Conservation (phyloP, 1,139 yeast species). For the Hemisphaericaspora lyxosophila region DNA sequence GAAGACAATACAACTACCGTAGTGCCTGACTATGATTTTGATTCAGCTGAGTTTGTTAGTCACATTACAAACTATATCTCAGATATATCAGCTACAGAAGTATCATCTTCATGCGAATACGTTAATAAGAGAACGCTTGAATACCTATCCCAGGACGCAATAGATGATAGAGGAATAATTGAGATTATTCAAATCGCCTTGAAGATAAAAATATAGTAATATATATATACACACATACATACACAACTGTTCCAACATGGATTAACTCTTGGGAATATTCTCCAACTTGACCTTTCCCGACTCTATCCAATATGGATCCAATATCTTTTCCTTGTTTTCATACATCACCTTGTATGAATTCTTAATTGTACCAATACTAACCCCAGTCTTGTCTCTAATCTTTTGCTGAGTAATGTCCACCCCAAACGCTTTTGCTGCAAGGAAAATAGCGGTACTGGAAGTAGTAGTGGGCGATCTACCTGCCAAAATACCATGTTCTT, state of each 20-base stretch:
- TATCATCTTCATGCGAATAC: constrained; percentile 4
- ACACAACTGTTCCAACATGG: too few relatives aligned
- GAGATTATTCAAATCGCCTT: constrained; percentile 12
- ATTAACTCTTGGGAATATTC: constrained; percentile 52
- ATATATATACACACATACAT: background rate
- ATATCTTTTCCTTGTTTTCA: constrained; percentile 67
- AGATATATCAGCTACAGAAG: background rate
- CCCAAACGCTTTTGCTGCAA: constrained; percentile 80
- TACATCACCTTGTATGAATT: constrained; percentile 82
- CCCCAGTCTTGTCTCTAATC: constrained; percentile 93
- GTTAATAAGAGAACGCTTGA: constrained; percentile 18
- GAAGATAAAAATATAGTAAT: constrained; percentile 2
- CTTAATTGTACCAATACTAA: constrained; percentile 94
- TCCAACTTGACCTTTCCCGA: constrained; percentile 64
- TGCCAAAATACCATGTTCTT: constrained; percentile 87
- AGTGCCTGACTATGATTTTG: constrained; percentile 32
- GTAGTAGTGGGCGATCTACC: constrained; percentile 96
- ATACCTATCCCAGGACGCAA: constrained; percentile 9
- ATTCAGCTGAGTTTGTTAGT: constrained; percentile 27
- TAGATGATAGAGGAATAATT: constrained; percentile 16
- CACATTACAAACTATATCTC: constrained; percentile 8
- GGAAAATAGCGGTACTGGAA: constrained; percentile 94
- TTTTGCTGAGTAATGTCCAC: constrained; percentile 61
- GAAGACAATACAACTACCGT: constrained; percentile 18
- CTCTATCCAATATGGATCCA: constrained; percentile 78